Conservation (phyloP, 306 rosid genomes). For the Castanospermum australe region DNA sequence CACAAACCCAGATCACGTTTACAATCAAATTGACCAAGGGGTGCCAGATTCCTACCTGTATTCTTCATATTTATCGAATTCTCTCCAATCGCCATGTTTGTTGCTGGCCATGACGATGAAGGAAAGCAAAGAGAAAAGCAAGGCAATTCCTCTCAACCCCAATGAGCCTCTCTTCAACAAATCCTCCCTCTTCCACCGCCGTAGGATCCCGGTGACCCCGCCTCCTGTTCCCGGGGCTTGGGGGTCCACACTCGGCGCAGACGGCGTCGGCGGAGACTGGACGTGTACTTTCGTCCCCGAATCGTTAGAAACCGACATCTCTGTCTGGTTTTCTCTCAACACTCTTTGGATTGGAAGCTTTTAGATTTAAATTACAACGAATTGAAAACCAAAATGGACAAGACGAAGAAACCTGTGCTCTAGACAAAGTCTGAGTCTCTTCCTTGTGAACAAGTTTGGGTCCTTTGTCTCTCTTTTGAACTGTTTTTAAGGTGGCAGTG, state of each 20-base stretch:
- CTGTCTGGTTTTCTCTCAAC: background rate
- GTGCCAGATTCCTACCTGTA: slow-evolving; percentile 32
- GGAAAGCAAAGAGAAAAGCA: slow-evolving; percentile 54
- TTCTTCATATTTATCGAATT: slow-evolving; percentile 52
- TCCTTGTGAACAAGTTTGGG: no score
- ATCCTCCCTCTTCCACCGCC: slow-evolving; percentile 51
- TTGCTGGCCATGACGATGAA: slow-evolving; percentile 61
- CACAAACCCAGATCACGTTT: slow-evolving; percentile 7
- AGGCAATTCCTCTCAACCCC: slow-evolving; percentile 49
- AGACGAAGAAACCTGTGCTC: background rate
- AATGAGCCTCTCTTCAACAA: slow-evolving; percentile 43
- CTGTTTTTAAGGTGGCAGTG: background rate
- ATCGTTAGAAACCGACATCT: slow-evolving; percentile 23
- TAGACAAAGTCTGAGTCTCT: no score
- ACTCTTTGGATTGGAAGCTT: background rate
- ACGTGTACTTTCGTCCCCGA: background rate
- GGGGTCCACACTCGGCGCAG: slow-evolving; percentile 10
- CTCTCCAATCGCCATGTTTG: slow-evolving; percentile 43
- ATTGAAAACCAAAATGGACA: background rate
- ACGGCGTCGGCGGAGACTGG: background rate
- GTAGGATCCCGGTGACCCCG: slow-evolving; percentile 12
- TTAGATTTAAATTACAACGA: background rate
- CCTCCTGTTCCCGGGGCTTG: background rate
- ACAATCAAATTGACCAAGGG: background rate
- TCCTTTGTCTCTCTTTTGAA: background rate